Conservation (phyloP, 2,329 filamentous ascomycete species). For the Fusarium udum region DNA sequence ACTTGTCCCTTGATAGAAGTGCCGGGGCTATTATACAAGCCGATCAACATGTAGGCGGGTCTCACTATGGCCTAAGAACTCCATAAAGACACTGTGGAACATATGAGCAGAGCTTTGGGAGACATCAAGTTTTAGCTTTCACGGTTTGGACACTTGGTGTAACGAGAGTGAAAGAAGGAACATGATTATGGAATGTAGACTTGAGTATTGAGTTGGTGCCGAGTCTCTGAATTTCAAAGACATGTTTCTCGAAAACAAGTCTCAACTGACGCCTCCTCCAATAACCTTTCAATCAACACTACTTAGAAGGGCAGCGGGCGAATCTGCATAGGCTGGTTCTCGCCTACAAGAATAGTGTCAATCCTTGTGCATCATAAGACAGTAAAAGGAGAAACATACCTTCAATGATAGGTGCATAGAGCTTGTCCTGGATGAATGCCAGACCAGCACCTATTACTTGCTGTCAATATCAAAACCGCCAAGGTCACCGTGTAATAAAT, state of each 20-base stretch:
- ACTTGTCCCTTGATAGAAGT: fast-evolving
- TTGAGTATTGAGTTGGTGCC: neutral
- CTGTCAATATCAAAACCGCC: neutral
- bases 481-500: fast-evolving
- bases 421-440: neutral
- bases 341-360: neutral
- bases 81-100: fast-evolving
- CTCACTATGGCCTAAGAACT: fast-evolving
- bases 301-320: neutral
- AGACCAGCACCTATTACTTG: neutral
- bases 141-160: fast-evolving
- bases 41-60: fast-evolving
- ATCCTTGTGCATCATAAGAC: fast-evolving
- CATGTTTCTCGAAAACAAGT: neutral
- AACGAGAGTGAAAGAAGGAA: fast-evolving
- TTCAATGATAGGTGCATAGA: neutral
- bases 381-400: fast-evolving
- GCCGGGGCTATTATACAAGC: fast-evolving
- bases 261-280: fast-evolving
- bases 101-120: neutral
- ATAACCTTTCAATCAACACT: fast-evolving
- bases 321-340: neutral
- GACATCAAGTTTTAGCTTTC: too few relatives aligned
- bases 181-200: fast-evolving
- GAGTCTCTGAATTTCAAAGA: neutral